Base-by-base conservation (phyloP, 164 flowering plant species). In the Houttuynia cordata region DNA sequence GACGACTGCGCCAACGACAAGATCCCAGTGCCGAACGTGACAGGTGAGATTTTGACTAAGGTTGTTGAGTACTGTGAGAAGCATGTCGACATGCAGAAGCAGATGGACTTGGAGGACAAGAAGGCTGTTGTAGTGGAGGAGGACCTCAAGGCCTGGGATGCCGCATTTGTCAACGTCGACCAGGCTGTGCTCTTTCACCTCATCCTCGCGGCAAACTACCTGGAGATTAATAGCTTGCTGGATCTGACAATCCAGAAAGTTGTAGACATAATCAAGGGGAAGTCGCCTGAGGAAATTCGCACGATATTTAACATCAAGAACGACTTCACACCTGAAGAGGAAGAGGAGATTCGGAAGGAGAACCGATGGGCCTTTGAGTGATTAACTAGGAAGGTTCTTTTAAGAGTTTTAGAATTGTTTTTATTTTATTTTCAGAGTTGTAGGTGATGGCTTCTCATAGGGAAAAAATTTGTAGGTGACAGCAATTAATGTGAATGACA, bases 61-160 rank as follows among this genome's bases (percentile, higher is more conserved):
- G 87, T 88, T 24, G 79, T 88, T 59, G 91, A 88, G 74, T 84
- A 83, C 79, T 81, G 87, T 68, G 80, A 79, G 74, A 86, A 80
- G 74, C 91, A 83, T 62, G 95, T 80, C n/a, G 89, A 80, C 24
- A 58, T 62, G 10, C 58, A 78, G 49, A 73, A 73, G 45, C 24
- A 71, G 40, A 53, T n/a, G n/a, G n/a, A n/a, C n/a, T n/a, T n/a
- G n/a, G n/a, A n/a, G n/a, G n/a, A n/a, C n/a, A n/a, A n/a, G n/a
- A n/a, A n/a, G n/a, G n/a, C n/a, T n/a, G n/a, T n/a, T n/a, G n/a
- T n/a, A n/a, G n/a, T n/a, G n/a, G n/a, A 79, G 3, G 84, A 82
- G 1, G 78, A 79, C 0, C 72, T 83, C 59, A 66, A 66, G 67
- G 17, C 12, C 45, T 70, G 67, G 70, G 74, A 66, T 12, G 53